phyloP scores from a whole-genome alignment of 1,139 yeast genomes.

The Lodderomyces metapsilosis region DNA sequence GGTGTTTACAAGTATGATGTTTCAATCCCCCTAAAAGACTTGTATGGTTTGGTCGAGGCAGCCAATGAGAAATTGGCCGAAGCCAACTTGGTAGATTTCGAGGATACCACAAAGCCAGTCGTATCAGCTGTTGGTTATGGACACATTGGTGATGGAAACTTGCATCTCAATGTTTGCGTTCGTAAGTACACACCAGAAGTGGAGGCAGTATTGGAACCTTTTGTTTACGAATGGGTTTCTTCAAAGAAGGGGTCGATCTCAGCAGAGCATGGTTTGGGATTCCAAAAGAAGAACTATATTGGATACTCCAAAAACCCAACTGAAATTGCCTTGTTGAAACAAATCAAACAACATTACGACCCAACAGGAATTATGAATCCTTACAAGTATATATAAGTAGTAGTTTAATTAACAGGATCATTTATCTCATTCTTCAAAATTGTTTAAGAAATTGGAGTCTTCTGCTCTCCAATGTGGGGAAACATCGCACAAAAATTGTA shows the following conservation, averaged over 20 bases:
- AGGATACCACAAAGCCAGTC: slow-evolving; percentile 70
- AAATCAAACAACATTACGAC: slow-evolving; percentile 75
- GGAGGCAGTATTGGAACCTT: slow-evolving; percentile 83
- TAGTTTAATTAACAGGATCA: too few relatives aligned
- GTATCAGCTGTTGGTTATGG: slow-evolving; percentile 92
- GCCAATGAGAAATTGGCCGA: slow-evolving; percentile 56
- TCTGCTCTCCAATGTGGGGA: too few relatives aligned
- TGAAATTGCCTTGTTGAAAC: slow-evolving; percentile 72
- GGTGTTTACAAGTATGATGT: slow-evolving; percentile 98
- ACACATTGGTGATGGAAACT: slow-evolving; percentile 93
- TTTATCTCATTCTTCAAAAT: too few relatives aligned
- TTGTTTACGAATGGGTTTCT: slow-evolving; percentile 87
- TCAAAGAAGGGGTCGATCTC: slow-evolving; percentile 79
- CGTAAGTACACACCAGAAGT: slow-evolving; percentile 74
- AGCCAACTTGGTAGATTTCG: slow-evolving; percentile 60
- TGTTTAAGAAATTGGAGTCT: too few relatives aligned
- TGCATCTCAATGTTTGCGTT: slow-evolving; percentile 90
- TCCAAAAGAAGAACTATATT: slow-evolving; percentile 88
- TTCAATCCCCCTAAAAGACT: slow-evolving; percentile 74
- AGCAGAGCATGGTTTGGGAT: slow-evolving; percentile 97
- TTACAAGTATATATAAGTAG: slow-evolving; percentile 66
- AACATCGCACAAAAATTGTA: too few relatives aligned
- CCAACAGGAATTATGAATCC: slow-evolving; percentile 92
- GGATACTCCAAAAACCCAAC: slow-evolving; percentile 74
- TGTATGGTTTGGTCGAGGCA: slow-evolving; percentile 80